Conservation (phyloP, 495 filamentous ascomycete genomes). For the Hypomontagnella monticulosa region DNA sequence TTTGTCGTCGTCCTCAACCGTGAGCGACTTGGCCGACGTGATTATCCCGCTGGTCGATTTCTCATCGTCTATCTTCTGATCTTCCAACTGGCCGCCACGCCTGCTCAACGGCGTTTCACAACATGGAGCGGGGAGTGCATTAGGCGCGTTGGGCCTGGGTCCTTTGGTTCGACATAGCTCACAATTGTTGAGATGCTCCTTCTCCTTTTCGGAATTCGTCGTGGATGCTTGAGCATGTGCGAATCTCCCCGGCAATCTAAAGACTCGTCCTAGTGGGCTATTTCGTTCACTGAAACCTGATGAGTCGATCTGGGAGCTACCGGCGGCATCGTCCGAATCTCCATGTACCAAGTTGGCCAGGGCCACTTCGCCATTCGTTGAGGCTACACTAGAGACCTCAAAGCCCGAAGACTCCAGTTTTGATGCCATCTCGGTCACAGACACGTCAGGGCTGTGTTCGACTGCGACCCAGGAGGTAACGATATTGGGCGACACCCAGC, state of each 20-base stretch:
- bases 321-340: slow-evolving; percentile 6
- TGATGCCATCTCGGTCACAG: slow-evolving; percentile 48
- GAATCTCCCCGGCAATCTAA: slow-evolving; percentile 25
- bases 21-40: slow-evolving; percentile 24
- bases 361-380: slow-evolving; percentile 45
- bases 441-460: slow-evolving; percentile 31
- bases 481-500: slow-evolving; percentile 65
- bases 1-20: slow-evolving; percentile 8
- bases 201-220: slow-evolving; percentile 25
- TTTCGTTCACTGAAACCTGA: slow-evolving; percentile 11
- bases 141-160: slow-evolving; percentile 6
- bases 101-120: slow-evolving; percentile 2
- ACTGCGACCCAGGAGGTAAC: slow-evolving; percentile 61
- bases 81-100: neutral
- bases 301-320: slow-evolving; percentile 1
- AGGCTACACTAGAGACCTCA: slow-evolving; percentile 55
- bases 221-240: slow-evolving; percentile 19
- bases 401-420: slow-evolving; percentile 58
- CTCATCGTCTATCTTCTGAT: slow-evolving; percentile 19
- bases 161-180: slow-evolving; percentile 36
- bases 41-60: slow-evolving; percentile 16
- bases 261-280: slow-evolving; percentile 24
- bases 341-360: slow-evolving; percentile 16
- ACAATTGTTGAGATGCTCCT: slow-evolving; percentile 44
- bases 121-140: neutral